These are phyloP conservation scores for Naganishia sp. DNA, from an alignment of 1,284 basidiomycete species.

Conservation along the genomic window DNA sequence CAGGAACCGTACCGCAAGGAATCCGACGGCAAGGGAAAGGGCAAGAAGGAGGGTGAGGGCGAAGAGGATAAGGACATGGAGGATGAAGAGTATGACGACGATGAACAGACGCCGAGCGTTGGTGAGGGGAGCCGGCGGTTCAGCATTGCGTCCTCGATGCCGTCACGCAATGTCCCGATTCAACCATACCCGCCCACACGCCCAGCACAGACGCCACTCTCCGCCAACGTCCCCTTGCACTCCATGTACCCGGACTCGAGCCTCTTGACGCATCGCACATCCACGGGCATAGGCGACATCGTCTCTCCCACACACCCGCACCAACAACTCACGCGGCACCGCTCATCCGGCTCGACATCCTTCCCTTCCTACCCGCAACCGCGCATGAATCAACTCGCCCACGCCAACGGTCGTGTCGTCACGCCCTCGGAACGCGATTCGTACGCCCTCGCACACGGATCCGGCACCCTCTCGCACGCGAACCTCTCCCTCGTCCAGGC, in stretches of 20 bases:
- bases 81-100: constrained; percentile 19
- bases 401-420: constrained; percentile 19
- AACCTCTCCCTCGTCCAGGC: constrained; percentile 5
- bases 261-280: constrained; percentile 15
- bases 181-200: background rate
- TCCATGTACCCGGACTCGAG: constrained; percentile 24
- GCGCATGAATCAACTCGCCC: constrained; percentile 22
- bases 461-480: background rate
- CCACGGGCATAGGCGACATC: constrained; percentile 20
- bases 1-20: constrained; percentile 28
- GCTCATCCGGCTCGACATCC: background rate
- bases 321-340: background rate
- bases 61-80: constrained; percentile 1
- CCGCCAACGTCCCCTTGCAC: constrained; percentile 20
- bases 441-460: background rate
- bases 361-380: constrained; percentile 15
- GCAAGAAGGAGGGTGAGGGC: background rate
- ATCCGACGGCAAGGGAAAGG: constrained; percentile 2
- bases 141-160: constrained; percentile 7
- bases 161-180: background rate
- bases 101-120: constrained; percentile 16
- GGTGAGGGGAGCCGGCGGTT: constrained; percentile 14
- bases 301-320: constrained; percentile 11
- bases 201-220: background rate
- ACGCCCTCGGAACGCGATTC: constrained; percentile 21